Evolutionary conservation across 1,139 yeast genomes (phyloP), one percentile per base, ranked within the genome.

Genomic region (Lodderomyces orthopsilosis): DNA sequence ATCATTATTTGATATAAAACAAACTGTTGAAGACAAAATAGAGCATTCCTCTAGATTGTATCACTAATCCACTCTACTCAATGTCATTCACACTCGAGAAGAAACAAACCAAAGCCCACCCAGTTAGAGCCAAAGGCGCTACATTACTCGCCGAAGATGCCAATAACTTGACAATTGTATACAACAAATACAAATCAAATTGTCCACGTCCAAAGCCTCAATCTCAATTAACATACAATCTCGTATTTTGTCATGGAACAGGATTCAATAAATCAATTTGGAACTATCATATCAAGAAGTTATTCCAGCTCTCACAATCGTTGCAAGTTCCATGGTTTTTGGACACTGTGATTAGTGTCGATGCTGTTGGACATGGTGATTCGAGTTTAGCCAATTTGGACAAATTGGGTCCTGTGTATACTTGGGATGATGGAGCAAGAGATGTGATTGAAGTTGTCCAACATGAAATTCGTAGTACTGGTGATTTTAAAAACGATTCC

Each of bases 221-320:
- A 6, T 61, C 56, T 27, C 59, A 56, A 23, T 48, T 64, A 12
- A 51, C 57, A 37, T 53, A 81, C 48, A 85, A 84, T 57, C 55
- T 85, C 37, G 60, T 82, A 33, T 85, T 85, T 59, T 60, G 76
- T 36, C 85, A 83, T 55, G 91, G 90, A 0, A 80, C 85, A 4
- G 90, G 90, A 2, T 79, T 83, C 82, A 75, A 75, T 53, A 83
- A 83, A 52, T 69, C 75, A 18, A 51, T 79, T 2, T 85, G 91
- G 91, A 69, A 71, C 38, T 79, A 78, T 54, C 75, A 79, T 57
- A 71, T 83, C 43, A 67, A 68, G 28, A 65, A 68, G 52, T 56
- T 81, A 35, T 69, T 66, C 41, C 68, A 65, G 32, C 38, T 51
- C n/a, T 52, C 63, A 12, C 51, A 51, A 26, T 38, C 44, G 3